phyloP scores from a whole-genome alignment of 2,329 filamentous ascomycete genomes.

The Trichoderma aggressivum region DNA sequence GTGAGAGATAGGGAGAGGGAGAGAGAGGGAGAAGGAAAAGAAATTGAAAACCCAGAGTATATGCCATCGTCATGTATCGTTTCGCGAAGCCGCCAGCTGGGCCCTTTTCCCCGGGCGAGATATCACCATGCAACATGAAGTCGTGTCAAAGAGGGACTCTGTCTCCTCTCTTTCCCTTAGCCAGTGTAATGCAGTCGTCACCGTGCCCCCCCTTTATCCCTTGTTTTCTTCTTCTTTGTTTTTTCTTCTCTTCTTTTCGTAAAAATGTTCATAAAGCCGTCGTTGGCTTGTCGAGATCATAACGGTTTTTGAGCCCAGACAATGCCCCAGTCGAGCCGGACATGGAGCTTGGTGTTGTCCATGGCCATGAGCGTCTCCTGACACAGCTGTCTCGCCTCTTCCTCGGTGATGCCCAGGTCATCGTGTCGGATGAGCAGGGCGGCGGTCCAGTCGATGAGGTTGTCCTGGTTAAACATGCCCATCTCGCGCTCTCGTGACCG shows the following conservation, averaged over 20 bases:
- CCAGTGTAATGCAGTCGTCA: background rate
- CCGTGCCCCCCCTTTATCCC: background rate
- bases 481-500: conserved; percentile 35
- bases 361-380: conserved; percentile 32
- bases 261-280: background rate
- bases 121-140: background rate
- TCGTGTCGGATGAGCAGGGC: conserved; percentile 35
- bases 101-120: background rate
- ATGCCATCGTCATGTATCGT: background rate
- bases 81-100: background rate
- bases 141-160: background rate
- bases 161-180: background rate
- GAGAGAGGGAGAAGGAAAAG: background rate
- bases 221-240: background rate
- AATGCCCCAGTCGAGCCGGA: conserved; percentile 35
- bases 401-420: conserved; percentile 32
- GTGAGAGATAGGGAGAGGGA: background rate
- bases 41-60: background rate
- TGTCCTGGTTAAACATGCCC: conserved; percentile 37
- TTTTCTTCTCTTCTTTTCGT: background rate
- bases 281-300: background rate
- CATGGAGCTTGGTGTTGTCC: conserved; percentile 33
- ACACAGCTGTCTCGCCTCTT: conserved; percentile 34
- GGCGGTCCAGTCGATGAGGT: conserved; percentile 35
- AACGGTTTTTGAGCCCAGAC: conserved; percentile 39